Evolutionary conservation across 768 basidiomycete genomes (phyloP).

Genomic region (Paxillus involutus): DNA sequence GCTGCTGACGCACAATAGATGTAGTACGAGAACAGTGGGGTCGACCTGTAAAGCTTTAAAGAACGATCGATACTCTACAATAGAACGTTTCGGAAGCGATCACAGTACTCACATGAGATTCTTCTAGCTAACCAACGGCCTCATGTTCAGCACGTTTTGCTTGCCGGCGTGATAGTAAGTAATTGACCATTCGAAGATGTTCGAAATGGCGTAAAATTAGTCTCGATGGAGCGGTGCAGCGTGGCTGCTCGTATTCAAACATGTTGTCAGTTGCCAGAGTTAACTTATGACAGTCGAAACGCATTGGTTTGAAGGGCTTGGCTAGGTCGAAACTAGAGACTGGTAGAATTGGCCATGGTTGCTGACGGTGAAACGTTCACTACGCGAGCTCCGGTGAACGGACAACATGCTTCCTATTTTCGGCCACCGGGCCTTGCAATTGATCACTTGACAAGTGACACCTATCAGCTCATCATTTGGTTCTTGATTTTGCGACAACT

Average conservation of each 20-base stretch:
- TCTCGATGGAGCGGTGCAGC: slow-evolving; percentile 12
- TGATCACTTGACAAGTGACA: slow-evolving; percentile 10
- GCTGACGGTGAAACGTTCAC: not conserved
- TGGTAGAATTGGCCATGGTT: too few species aligned
- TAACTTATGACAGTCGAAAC: not conserved
- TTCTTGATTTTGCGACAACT: not conserved
- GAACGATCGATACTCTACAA: slow-evolving; percentile 21
- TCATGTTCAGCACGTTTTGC: slow-evolving; percentile 35
- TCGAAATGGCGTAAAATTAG: slow-evolving; percentile 15
- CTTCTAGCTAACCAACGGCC: slow-evolving; percentile 18
- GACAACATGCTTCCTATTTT: not conserved
- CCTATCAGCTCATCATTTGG: not conserved
- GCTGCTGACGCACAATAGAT: slow-evolving; percentile 14
- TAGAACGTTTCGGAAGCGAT: slow-evolving; percentile 24
- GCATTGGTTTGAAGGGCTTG: not conserved
- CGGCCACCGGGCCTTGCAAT: not conserved
- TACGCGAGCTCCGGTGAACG: not conserved
- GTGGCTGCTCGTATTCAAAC: not conserved
- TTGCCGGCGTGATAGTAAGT: slow-evolving; percentile 28
- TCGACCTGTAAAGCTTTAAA: slow-evolving; percentile 17
- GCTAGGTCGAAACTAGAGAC: not conserved
- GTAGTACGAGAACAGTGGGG: slow-evolving; percentile 29
- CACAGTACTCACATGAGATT: slow-evolving; percentile 20
- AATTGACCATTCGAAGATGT: slow-evolving; percentile 26
- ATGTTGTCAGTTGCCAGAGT: not conserved